Conservation (phyloP, 495 filamentous ascomycete species). For the Trichoderma asperelloides region DNA sequence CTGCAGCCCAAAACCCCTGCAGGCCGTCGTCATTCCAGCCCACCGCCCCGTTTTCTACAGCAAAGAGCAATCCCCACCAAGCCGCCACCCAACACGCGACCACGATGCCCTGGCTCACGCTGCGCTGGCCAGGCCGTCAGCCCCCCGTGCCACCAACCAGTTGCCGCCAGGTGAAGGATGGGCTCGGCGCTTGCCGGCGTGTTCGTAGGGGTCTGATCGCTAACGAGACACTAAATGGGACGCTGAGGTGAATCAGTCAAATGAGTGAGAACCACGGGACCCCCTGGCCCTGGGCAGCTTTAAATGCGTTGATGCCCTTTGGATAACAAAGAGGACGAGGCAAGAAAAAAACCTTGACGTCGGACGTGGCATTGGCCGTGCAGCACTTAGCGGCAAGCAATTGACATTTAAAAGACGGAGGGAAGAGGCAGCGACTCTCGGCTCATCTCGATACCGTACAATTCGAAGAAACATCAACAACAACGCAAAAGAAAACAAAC, state of each 20-base stretch:
- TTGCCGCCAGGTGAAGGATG: background rate
- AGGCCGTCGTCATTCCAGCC: background rate
- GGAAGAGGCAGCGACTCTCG: background rate
- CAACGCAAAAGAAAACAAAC: background rate
- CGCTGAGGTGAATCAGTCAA: background rate
- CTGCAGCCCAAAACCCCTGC: background rate
- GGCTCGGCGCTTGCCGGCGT: background rate
- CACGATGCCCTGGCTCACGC: background rate
- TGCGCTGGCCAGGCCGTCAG: background rate
- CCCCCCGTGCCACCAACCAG: constrained; percentile 2
- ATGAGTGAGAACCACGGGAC: background rate
- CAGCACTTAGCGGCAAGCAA: background rate
- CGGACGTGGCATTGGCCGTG: background rate
- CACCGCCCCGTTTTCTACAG: background rate
- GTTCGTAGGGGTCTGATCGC: background rate
- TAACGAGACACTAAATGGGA: background rate
- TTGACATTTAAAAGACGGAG: background rate
- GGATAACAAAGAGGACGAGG: background rate
- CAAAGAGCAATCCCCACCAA: too few species aligned
- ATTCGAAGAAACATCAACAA: background rate
- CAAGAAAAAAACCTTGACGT: background rate
- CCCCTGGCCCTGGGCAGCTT: background rate
- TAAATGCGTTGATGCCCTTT: constrained; percentile 6
- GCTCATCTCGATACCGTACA: background rate
- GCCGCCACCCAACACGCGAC: background rate